phyloP scores from a whole-genome alignment of 208 protist genomes.

The Trypanosoma cruzi region DNA sequence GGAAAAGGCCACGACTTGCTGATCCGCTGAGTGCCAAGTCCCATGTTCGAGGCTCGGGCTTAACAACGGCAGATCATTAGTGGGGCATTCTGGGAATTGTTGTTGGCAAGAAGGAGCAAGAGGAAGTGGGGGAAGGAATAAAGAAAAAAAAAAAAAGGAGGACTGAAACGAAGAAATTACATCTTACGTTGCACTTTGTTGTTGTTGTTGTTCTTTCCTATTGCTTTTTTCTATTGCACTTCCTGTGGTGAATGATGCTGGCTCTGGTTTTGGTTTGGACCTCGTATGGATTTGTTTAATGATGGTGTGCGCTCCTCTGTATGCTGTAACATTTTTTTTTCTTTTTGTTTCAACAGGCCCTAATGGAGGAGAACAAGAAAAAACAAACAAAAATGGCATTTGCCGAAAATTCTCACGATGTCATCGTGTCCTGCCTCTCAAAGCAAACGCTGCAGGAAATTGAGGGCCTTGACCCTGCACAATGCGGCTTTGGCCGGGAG shows the following conservation, averaged over 20 bases:
- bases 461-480: slow-evolving; percentile 76
- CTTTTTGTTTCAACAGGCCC: background rate
- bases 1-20: slow-evolving; percentile 46
- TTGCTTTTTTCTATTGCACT: too few relatives aligned
- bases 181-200: too few relatives aligned
- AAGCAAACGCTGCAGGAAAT: slow-evolving; percentile 80
- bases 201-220: too few relatives aligned
- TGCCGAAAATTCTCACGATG: slow-evolving; percentile 50
- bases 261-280: too few relatives aligned
- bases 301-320: too few relatives aligned
- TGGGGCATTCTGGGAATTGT: background rate
- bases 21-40: slow-evolving; percentile 69
- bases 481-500: slow-evolving; percentile 80
- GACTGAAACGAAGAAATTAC: too few relatives aligned
- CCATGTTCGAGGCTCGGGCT: background rate
- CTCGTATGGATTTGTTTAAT: too few relatives aligned
- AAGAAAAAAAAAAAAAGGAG: too few relatives aligned
- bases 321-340: slow-evolving; percentile 1
- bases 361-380: background rate
- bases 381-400: slow-evolving; percentile 14
- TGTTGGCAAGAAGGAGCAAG: slow-evolving; percentile 1
- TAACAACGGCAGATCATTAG: slow-evolving; percentile 13
- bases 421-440: slow-evolving; percentile 54
- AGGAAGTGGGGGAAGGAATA: background rate
- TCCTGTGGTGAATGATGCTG: too few relatives aligned